Conservation (phyloP, 345 rosid species). For the Geranium rotundifolium region DNA sequence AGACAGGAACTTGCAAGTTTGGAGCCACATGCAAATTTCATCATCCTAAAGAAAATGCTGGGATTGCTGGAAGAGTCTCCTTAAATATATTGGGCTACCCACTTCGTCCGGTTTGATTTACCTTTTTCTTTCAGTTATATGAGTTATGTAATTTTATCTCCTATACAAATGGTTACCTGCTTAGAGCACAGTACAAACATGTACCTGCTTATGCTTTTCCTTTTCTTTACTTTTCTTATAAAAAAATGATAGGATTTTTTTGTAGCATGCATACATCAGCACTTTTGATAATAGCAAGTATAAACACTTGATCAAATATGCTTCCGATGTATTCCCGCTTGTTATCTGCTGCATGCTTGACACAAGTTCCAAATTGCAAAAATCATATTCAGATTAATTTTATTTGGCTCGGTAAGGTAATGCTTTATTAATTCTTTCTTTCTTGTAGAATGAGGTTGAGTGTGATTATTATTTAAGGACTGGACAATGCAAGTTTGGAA, state of each 20-base stretch:
- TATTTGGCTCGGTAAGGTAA: not conserved
- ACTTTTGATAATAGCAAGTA: not conserved
- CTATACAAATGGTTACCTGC: not conserved
- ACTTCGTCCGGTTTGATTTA: slow-evolving; percentile 59
- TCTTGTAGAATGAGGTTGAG: slow-evolving; percentile 69
- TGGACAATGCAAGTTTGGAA: slow-evolving; percentile 92
- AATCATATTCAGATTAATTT: not conserved
- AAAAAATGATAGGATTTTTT: too few species aligned
- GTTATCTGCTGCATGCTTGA: not conserved
- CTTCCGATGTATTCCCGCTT: not conserved
- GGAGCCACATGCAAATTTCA: slow-evolving; percentile 99
- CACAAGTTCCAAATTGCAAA: not conserved
- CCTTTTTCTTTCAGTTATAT: slow-evolving; percentile 6
- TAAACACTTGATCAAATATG: not conserved
- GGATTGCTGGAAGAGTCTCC: slow-evolving; percentile 78
- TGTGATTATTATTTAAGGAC: slow-evolving; percentile 93
- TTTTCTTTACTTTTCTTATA: too few species aligned
- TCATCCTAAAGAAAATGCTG: slow-evolving; percentile 97
- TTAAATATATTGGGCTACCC: slow-evolving; percentile 92
- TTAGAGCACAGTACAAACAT: too few species aligned
- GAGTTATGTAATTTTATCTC: not conserved
- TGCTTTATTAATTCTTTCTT: slow-evolving; percentile 3
- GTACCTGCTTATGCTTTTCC: too few species aligned
- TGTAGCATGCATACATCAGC: not conserved
- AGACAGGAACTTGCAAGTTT: slow-evolving; percentile 99